These are phyloP conservation scores for Metarhizium humberi DNA, from an alignment of 2,329 filamentous ascomycete species.

Conservation along the genomic window DNA sequence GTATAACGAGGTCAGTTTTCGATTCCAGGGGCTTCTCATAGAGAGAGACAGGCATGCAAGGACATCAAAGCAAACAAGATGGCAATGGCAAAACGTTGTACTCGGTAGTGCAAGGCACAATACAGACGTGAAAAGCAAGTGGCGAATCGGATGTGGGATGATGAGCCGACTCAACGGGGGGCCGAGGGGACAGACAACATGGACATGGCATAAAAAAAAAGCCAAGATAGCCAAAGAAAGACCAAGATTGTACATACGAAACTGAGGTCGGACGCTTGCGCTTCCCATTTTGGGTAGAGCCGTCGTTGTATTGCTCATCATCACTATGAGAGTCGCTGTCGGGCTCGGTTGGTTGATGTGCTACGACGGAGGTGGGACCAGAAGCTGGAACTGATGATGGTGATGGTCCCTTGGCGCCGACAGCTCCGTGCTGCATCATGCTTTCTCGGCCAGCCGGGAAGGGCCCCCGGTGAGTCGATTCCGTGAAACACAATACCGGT, in stretches of 20 bases:
- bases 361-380: slow-evolving; percentile 17
- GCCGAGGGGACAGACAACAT: background rate
- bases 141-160: background rate
- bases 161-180: background rate
- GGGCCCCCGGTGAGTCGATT: background rate
- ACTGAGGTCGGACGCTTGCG: slow-evolving; percentile 53
- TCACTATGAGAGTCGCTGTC: slow-evolving; percentile 45
- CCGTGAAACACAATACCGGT: background rate
- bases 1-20: slow-evolving; percentile 26
- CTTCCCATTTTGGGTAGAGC: slow-evolving; percentile 31
- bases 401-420: slow-evolving; percentile 11
- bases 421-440: slow-evolving; percentile 14
- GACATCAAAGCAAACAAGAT: slow-evolving; percentile 8
- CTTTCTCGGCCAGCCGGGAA: background rate
- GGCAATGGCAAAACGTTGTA: background rate
- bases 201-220: background rate
- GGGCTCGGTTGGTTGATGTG: slow-evolving; percentile 24
- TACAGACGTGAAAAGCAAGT: background rate
- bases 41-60: slow-evolving; percentile 4
- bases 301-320: slow-evolving; percentile 32
- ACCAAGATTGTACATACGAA: slow-evolving; percentile 33
- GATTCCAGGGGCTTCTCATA: slow-evolving; percentile 5
- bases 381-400: slow-evolving; percentile 2
- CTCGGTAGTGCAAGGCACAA: background rate
- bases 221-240: background rate